phyloP scores from a whole-genome alignment of 2,329 filamentous ascomycete genomes.

The Colletotrichum echinochloae region DNA sequence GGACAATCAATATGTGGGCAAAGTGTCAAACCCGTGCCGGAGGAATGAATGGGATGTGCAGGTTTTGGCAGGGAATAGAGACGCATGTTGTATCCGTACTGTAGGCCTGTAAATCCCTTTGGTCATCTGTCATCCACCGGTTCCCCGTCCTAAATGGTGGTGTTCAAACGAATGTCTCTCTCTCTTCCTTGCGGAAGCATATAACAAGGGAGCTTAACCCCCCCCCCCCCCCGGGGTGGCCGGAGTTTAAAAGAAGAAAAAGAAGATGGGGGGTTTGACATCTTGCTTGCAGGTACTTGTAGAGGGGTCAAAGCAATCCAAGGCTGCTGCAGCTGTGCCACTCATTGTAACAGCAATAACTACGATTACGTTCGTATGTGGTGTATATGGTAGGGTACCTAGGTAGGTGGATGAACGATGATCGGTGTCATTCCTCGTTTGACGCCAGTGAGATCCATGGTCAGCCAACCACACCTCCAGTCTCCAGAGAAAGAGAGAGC shows the following conservation, averaged over 20 bases:
- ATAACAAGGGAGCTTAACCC: slow-evolving; percentile 1
- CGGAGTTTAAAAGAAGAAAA: not conserved
- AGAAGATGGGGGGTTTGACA: not conserved
- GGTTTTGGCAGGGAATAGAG: slow-evolving; percentile 13
- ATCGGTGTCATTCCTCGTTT: slow-evolving; percentile 16
- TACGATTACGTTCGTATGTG: not conserved
- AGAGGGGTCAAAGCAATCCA: slow-evolving; percentile 21
- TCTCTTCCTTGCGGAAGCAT: slow-evolving; percentile 25
- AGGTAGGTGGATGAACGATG: slow-evolving; percentile 11
- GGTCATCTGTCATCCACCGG: slow-evolving; percentile 16
- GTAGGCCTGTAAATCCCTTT: slow-evolving; percentile 12
- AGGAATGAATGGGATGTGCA: slow-evolving; percentile 1
- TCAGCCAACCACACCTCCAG: not conserved
- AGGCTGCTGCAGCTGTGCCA: slow-evolving; percentile 8
- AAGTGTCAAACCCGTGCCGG: not conserved
- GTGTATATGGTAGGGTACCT: slow-evolving; percentile 7
- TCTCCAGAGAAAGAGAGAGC: no score
- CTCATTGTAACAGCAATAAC: slow-evolving; percentile 4
- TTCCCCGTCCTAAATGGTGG: not conserved
- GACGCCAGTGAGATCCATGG: slow-evolving; percentile 3
- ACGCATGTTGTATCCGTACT: not conserved
- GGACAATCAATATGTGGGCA: slow-evolving; percentile 2
- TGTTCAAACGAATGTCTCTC: not conserved
- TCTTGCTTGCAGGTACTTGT: slow-evolving; percentile 10
- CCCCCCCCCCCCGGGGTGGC: slow-evolving; percentile 5